Base-by-base conservation (phyloP, 306 rosid species). In the Erythrophleum fordii region DNA sequence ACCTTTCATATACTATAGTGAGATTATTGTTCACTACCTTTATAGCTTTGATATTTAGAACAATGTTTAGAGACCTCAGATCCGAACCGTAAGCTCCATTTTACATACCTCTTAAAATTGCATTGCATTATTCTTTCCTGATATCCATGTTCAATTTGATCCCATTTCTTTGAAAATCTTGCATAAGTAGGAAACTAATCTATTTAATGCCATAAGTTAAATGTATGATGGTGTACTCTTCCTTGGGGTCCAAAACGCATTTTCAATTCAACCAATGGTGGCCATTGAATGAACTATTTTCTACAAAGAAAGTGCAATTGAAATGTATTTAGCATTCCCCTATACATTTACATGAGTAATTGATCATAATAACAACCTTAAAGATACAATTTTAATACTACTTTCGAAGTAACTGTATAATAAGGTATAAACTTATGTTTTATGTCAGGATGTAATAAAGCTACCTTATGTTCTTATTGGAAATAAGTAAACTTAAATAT, bases 61-160 rank as follows among this genome's bases (percentile, higher is more conserved):
- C 97, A 26, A 83, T 92, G 80, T 92, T 92, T 87, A 87, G 93
- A 92, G 85, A 85, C 65, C 94, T 90, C 2, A 94, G 97, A 77
- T 76, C 91, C 72, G 89, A 90, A 89, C 86, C 52, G 97, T 88
- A 73, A 86, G 89, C 82, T 66, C 3, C 55, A 62, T 42, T 42
- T 59, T 20, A 1, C 41, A 61, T 5, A 61, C 10, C 41, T 61
- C 5, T 61, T 2, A 26, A 34, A 26, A 65, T 23, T 17, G 12
- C 17, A 16, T 31, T 7, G 18, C 42, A 31, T 8, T 25, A 5
- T 23, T 56, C 8, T 23, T 56, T 22, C 35, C 11, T 17, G 0
- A 31, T 8, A 16, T 5, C 12, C 23, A 62, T 17, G 44, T 17
- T 62, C 44, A 31, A 9, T 31, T 31, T 17, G 3, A 31, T 29